Evolutionary conservation across 495 filamentous ascomycete genomes (phyloP), one percentile per base, ranked within the genome.

Genomic region (Achaetomiella virescens): DNA sequence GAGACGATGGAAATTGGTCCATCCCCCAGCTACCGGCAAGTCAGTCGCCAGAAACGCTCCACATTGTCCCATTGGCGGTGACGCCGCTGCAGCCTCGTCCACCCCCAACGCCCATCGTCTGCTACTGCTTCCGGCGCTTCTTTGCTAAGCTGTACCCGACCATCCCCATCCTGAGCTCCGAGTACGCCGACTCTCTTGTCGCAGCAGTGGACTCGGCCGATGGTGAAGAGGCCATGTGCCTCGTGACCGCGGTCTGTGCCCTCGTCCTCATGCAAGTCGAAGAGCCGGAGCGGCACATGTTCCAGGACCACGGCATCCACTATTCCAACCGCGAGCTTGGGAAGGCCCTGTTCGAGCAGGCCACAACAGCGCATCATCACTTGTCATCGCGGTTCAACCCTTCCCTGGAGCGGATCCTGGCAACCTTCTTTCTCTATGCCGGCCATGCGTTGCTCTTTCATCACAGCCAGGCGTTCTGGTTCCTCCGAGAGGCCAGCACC

Each of bases 341-440:
- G 5, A 35, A 38, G 48, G 14, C 38, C 1, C 48, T 50, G 12
- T 50, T 50, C 35, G 48, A 50, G 14, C 9, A 38, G n/a, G 44
- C 43, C 2, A 46, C 33, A 21, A 20, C 24, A 11, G 24, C 22
- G 6, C 53, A 43, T 15, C 14, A 47, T 6, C 21, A 40, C 15
- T 9, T 38, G 35, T 40, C 35, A 2, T 38, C 45, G 21, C 15
- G 33, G 43, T 46, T 62, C 17, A 60, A 38, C 0, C 78, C 85
- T 0, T 82, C 82, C 0, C 71, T 87, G 10, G 77, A 81, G 46
- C 78, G 74, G 15, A 73, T 86, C 12, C 65, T 87, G 15, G 85
- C 85, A 1, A 86, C 84, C 0, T 89, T 86, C 67, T 88, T 89
- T 55, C 68, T 87, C 14, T 89, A 86, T 57, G 84, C 83, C 0